Conservation (phyloP, 257 asterid species). For the Solanum sejunctum region DNA sequence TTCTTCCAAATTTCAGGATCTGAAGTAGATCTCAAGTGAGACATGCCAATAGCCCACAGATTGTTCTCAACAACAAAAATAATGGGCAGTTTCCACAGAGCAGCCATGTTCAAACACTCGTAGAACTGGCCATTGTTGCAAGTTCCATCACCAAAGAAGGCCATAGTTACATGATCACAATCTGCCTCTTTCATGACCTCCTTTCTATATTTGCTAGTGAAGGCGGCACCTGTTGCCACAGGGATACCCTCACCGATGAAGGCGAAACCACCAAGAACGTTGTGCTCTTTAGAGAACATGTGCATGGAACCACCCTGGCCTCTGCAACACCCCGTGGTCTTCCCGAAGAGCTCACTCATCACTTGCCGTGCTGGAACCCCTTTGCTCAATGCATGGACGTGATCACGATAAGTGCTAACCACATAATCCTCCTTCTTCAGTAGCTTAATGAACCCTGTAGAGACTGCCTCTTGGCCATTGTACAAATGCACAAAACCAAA, state of each 20-base stretch:
- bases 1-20: slow-evolving; percentile 96
- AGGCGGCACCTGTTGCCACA: slow-evolving; percentile 94
- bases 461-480: slow-evolving; percentile 97
- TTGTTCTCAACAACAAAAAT: slow-evolving; percentile 95
- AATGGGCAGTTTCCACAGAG: slow-evolving; percentile 91
- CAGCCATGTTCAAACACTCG: slow-evolving; percentile 99
- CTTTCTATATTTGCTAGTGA: slow-evolving; percentile 70
- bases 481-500: slow-evolving; percentile 93
- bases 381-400: slow-evolving; percentile 94
- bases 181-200: slow-evolving; percentile 72
- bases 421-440: slow-evolving; percentile 70
- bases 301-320: slow-evolving; percentile 99
- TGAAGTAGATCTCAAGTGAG: slow-evolving; percentile 95
- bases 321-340: slow-evolving; percentile 96
- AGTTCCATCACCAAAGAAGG: slow-evolving; percentile 96
- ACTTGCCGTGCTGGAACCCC: slow-evolving; percentile 91
- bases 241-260: slow-evolving; percentile 98
- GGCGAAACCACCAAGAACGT: slow-evolving; percentile 92
- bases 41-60: slow-evolving; percentile 99
- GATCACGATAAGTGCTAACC: slow-evolving; percentile 94
- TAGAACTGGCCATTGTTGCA: slow-evolving; percentile 96
- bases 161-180: slow-evolving; percentile 85
- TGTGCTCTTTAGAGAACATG: slow-evolving; percentile 98
- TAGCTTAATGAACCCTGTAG: slow-evolving; percentile 91
- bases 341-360: slow-evolving; percentile 98